These are phyloP conservation scores for Dacryopinax primogenitus DNA, from an alignment of 768 basidiomycete species.

Conservation along the genomic window DNA sequence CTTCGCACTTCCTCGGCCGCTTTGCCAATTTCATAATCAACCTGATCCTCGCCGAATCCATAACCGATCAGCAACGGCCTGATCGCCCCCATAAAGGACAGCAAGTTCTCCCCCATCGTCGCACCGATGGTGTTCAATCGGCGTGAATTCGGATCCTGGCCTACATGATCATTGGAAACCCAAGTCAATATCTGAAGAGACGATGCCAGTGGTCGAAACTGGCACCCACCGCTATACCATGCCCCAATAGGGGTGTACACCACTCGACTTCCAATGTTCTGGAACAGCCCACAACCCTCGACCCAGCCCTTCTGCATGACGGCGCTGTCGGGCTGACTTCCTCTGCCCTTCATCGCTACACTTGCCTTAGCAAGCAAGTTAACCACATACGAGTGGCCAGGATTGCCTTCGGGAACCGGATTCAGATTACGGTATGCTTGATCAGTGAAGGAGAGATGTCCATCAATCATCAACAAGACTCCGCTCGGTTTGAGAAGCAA, in stretches of 20 bases:
- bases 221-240: neutral
- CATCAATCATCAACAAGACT: slow-evolving; percentile 11
- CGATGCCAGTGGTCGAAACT: neutral
- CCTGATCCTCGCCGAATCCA: neutral
- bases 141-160: neutral
- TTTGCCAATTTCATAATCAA: neutral
- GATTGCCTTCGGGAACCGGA: neutral
- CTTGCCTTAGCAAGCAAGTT: neutral
- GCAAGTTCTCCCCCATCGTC: neutral
- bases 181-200: neutral
- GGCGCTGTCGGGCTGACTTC: neutral
- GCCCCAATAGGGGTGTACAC: neutral
- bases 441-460: neutral
- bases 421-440: neutral
- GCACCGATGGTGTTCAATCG: neutral
- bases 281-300: neutral
- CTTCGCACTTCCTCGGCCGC: neutral
- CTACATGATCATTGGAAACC: neutral
- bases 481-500: slow-evolving; percentile 11
- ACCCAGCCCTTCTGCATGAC: neutral
- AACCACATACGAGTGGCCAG: neutral
- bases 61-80: neutral
- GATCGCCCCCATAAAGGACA: neutral
- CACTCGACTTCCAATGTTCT: neutral
- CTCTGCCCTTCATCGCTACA: neutral